phyloP scores from a whole-genome alignment of 805 yeast species.

The Metschnikowia noctiluminum region DNA sequence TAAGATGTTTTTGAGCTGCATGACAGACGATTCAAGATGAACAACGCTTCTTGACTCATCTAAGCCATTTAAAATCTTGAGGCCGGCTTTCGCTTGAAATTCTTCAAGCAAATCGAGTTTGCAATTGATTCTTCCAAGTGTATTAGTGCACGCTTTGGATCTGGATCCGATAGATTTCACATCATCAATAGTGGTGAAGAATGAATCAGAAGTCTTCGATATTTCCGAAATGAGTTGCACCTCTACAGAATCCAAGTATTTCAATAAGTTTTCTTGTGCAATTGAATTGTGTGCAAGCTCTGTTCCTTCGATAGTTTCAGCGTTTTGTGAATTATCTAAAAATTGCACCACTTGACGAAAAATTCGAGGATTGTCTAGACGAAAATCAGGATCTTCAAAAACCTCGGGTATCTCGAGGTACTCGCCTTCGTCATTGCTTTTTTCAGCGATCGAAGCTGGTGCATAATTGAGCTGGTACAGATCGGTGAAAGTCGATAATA shows the following conservation, averaged over 20 bases:
- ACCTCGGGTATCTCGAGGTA: constrained; percentile 58
- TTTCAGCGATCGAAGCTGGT: constrained; percentile 7
- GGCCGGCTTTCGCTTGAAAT: constrained; percentile 49
- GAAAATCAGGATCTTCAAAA: constrained; percentile 64
- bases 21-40: constrained; percentile 57
- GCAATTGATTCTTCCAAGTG: constrained; percentile 43
- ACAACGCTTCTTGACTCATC: constrained; percentile 58
- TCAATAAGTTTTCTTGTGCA: constrained; percentile 74
- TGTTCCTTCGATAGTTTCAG: constrained; percentile 18
- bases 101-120: constrained; percentile 46
- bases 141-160: constrained; percentile 48
- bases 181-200: constrained; percentile 81
- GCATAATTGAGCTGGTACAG: constrained; percentile 17
- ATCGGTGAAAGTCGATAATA: constrained; percentile 27
- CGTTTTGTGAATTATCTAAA: constrained; percentile 40
- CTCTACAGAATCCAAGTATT: constrained; percentile 83
- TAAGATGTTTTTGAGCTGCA: constrained; percentile 45
- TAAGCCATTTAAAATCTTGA: constrained; percentile 46
- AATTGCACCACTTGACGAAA: constrained; percentile 72
- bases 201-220: constrained; percentile 77
- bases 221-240: constrained; percentile 77
- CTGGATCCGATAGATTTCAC: constrained; percentile 59
- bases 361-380: constrained; percentile 83
- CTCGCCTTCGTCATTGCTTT: constrained; percentile 1
- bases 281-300: constrained; percentile 48